Evolutionary conservation across 202 grass and related monocot genomes (phyloP).

Genomic region (Musa balbisiana): DNA sequence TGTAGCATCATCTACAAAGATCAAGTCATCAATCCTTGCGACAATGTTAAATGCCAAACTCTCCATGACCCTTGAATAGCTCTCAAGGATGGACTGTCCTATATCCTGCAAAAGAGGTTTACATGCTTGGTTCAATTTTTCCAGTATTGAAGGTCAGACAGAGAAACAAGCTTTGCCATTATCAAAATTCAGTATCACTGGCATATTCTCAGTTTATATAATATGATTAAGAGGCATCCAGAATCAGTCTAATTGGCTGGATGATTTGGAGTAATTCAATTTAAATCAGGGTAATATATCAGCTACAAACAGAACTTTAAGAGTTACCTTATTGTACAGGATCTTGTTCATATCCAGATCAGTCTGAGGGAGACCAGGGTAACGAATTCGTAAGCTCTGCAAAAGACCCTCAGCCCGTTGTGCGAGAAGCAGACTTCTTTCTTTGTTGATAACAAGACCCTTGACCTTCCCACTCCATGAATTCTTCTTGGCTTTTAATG

Average conservation of each 20-base stretch:
- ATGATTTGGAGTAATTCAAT: not conserved
- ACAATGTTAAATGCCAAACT: constrained; percentile 91
- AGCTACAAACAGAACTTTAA: not conserved
- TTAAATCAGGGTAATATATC: not conserved
- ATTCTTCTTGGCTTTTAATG: constrained; percentile 51
- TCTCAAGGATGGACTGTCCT: constrained; percentile 87
- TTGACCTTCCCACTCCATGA: constrained; percentile 94
- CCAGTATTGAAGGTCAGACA: not conserved
- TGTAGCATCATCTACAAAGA: constrained; percentile 74
- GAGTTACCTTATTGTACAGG: constrained; percentile 84
- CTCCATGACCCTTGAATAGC: constrained; percentile 89
- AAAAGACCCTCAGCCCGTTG: constrained; percentile 74
- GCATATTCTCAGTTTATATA: too few species aligned
- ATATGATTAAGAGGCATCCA: too few species aligned
- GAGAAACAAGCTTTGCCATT: not conserved
- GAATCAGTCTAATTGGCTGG: not conserved
- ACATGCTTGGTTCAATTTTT: not conserved
- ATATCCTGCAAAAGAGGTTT: constrained; percentile 64
- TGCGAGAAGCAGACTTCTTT: constrained; percentile 56
- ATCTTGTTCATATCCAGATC: constrained; percentile 97
- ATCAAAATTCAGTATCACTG: not conserved
- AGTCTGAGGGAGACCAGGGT: constrained; percentile 82
- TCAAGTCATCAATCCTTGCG: constrained; percentile 79
- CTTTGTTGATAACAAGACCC: constrained; percentile 56
- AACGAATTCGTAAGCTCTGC: constrained; percentile 75